Evolutionary conservation across 345 rosid species (phyloP).

Genomic region (Physaria fendleri): DNA sequence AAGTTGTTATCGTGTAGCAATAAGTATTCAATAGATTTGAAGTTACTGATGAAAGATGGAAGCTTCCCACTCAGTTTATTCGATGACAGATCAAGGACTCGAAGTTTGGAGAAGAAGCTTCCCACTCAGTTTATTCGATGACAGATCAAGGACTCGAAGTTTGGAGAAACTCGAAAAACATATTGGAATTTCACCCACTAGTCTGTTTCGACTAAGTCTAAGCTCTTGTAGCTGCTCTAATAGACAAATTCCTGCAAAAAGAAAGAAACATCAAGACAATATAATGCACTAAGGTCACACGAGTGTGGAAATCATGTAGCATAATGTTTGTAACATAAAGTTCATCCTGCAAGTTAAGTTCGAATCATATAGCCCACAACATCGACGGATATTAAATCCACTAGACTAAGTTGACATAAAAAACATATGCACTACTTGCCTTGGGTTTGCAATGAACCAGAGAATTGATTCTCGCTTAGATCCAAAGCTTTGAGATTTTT

Average conservation of each 20-base stretch:
- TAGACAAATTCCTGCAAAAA: conserved; percentile 2
- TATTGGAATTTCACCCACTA: conserved; percentile 5
- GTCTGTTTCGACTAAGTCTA: conserved; percentile 1
- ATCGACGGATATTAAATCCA: too few relatives aligned
- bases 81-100: conserved; percentile 18
- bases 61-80: conserved; percentile 16
- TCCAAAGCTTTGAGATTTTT: conserved; percentile 13
- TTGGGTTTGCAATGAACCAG: conserved; percentile 5
- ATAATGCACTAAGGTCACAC: background rate
- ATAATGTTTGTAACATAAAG: too few relatives aligned
- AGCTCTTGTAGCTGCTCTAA: conserved; percentile 10
- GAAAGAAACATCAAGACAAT: background rate
- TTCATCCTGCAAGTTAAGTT: too few relatives aligned
- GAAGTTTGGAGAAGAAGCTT: conserved; percentile 15
- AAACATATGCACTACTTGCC: background rate
- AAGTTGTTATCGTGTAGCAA: conserved; percentile 2
- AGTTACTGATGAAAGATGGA: conserved; percentile 2
- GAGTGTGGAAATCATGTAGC: too few relatives aligned
- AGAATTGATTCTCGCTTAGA: conserved; percentile 5
- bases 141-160: conserved; percentile 21
- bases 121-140: conserved; percentile 12
- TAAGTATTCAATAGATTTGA: conserved; percentile 8
- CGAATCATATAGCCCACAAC: too few relatives aligned
- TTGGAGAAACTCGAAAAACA: conserved; percentile 3
- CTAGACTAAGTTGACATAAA: background rate